Conservation (phyloP, 257 asterid genomes). For the Capsicum rhomboideum region DNA sequence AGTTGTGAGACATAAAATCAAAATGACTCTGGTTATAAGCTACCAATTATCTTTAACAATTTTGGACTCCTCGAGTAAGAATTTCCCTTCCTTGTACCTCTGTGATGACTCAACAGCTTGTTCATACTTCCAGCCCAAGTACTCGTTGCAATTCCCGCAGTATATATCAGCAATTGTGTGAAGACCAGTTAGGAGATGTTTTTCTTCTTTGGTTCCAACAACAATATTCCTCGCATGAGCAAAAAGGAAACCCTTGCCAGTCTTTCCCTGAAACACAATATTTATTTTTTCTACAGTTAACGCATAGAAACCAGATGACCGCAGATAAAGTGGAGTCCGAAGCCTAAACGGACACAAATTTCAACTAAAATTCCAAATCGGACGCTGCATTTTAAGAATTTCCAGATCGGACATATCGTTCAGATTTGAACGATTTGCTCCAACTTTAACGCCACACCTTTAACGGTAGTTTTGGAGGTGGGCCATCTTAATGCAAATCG, state of each 20-base stretch:
- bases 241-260: slow-evolving; percentile 30
- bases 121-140: slow-evolving; percentile 38
- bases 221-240: slow-evolving; percentile 23
- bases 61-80: slow-evolving; percentile 20
- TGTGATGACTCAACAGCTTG: slow-evolving; percentile 22
- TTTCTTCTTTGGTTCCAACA: slow-evolving; percentile 29
- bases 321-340: background rate
- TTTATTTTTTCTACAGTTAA: background rate
- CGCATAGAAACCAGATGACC: background rate
- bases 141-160: slow-evolving; percentile 23
- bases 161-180: slow-evolving; percentile 28
- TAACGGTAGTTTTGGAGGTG: no score
- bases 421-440: no score
- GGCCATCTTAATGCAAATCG: no score
- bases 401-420: no score
- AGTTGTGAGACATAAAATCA: background rate
- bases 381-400: no score
- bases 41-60: slow-evolving; percentile 20
- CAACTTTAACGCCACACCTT: no score
- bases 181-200: slow-evolving; percentile 27
- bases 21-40: background rate
- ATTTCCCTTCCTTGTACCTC: slow-evolving; percentile 40
- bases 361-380: no score
- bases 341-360: no score
- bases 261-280: slow-evolving; percentile 20